These are phyloP conservation scores for Populus nigra DNA, from an alignment of 345 rosid genomes.

Conservation along the genomic window DNA sequence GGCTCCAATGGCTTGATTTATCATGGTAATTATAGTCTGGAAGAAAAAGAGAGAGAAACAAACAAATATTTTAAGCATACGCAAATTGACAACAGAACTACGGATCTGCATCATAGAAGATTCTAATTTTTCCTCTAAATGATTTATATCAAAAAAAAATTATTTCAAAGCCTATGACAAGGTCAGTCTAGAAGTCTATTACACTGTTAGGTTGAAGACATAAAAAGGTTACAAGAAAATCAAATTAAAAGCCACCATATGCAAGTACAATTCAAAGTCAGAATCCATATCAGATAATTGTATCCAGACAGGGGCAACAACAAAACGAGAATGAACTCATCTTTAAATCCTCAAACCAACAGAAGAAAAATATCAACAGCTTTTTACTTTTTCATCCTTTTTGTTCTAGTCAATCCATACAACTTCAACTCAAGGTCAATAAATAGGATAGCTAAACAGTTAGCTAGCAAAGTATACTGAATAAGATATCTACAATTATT, in stretches of 20 bases:
- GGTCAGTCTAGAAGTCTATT: background rate
- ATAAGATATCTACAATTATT: background rate
- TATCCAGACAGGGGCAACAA: background rate
- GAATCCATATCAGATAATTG: background rate
- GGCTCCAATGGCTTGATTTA: constrained; percentile 34
- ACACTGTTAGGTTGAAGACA: background rate
- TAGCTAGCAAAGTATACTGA: background rate
- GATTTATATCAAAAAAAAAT: background rate
- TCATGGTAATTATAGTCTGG: constrained; percentile 32
- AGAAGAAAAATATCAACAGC: background rate
- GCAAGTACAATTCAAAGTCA: background rate
- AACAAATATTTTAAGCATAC: background rate
- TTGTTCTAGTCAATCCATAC: background rate
- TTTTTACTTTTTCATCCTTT: background rate
- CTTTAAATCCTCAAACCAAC: background rate
- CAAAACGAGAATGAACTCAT: background rate
- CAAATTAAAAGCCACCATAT: background rate
- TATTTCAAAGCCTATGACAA: background rate
- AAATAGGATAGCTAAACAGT: background rate
- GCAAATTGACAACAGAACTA: too few relatives aligned
- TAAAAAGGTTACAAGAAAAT: background rate
- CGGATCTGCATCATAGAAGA: background rate
- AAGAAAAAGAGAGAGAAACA: background rate
- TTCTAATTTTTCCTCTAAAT: background rate
- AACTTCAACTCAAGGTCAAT: background rate